Percentiles rank a stretch among this genome's conserved stretches.
Conservation (phyloP, 2,329 filamentous ascomycete genomes). For the Domatiomyces catenatus region DNA sequence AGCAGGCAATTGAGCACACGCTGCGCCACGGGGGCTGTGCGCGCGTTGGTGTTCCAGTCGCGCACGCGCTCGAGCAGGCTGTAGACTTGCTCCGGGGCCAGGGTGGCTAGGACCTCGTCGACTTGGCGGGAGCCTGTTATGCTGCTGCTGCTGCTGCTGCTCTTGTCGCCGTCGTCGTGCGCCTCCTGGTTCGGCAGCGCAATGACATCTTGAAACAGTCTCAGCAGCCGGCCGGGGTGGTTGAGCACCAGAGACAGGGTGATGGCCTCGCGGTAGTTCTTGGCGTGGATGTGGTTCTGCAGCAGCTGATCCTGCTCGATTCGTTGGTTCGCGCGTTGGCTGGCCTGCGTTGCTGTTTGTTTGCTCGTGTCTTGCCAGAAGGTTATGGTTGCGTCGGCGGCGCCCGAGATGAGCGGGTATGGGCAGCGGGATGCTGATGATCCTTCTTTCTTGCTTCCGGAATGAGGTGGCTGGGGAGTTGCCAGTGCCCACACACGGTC, state of each 20-base stretch:
- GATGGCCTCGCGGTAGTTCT: conserved; percentile 85
- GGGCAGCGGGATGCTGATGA: conserved; percentile 22
- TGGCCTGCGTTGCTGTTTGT: conserved; percentile 59
- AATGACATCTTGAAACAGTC: conserved; percentile 71
- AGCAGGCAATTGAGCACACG: conserved; percentile 67
- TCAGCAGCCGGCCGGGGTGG: conserved; percentile 74
- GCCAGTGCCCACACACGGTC: conserved; percentile 88
- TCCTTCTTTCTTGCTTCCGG: too few relatives aligned
- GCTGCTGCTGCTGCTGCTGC: conserved; percentile 20
- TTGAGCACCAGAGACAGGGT: conserved; percentile 83
- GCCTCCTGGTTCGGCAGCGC: conserved; percentile 22
- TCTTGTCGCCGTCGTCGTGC: neutral
- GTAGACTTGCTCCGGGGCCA: conserved; percentile 77
- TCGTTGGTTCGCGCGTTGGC: conserved; percentile 57
- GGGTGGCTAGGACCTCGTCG: conserved; percentile 63
- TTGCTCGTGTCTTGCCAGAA: conserved; percentile 92
- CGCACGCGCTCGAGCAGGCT: conserved; percentile 64
- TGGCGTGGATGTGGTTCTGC: conserved; percentile 77
- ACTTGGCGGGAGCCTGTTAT: conserved; percentile 42
- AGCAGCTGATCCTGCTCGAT: conserved; percentile 91
- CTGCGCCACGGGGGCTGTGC: conserved; percentile 73
- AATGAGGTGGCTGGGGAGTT: conserved; percentile 31
- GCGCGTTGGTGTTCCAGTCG: conserved; percentile 95
- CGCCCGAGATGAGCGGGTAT: conserved; percentile 71
- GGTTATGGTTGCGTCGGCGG: conserved; percentile 79